Percentiles rank a stretch among this genome's conserved stretches.
These are phyloP conservation scores for Xanthoconium separans DNA, from an alignment of 1,284 basidiomycete genomes.

Conservation along the genomic window DNA sequence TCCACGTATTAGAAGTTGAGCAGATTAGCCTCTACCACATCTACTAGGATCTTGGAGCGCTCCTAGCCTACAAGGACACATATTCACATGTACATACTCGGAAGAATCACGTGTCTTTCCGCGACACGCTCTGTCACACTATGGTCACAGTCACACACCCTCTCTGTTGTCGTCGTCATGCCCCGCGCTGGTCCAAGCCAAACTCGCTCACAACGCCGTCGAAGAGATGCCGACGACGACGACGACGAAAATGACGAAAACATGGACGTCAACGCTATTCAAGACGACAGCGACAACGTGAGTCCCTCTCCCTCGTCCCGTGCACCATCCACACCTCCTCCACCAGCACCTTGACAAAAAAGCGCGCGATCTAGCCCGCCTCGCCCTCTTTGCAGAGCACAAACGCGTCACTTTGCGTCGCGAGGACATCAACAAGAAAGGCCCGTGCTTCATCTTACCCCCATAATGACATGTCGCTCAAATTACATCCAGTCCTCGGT, in stretches of 20 bases:
- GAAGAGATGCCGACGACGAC: conserved; percentile 18
- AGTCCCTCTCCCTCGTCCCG: conserved; percentile 2
- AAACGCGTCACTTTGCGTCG: conserved; percentile 57
- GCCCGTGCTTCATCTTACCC: conserved; percentile 33
- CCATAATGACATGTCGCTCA: not conserved
- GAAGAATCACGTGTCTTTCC: too few species aligned
- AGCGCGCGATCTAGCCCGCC: conserved; percentile 64
- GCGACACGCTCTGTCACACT: too few species aligned
- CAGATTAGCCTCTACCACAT: too few species aligned
- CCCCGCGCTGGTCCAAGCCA: conserved; percentile 32
- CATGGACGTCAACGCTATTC: conserved; percentile 21
- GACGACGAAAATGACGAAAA: conserved; percentile 30
- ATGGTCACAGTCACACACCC: too few species aligned
- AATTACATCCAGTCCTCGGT: conserved; percentile 51
- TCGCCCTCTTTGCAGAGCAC: conserved; percentile 73
- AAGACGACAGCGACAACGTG: conserved; percentile 14
- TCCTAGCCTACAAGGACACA: too few species aligned
- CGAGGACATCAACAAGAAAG: conserved; percentile 80
- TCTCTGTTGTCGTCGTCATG: conserved; percentile 7
- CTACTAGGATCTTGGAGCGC: too few species aligned
- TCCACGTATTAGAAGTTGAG: too few species aligned
- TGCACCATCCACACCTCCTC: not conserved
- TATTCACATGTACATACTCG: too few species aligned
- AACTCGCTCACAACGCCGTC: conserved; percentile 28
- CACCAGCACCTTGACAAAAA: conserved; percentile 56